A percentile compares a stretch with the other conserved stretches of the same genome.
Conservation (phyloP, 176 grass and related monocot species). For the Musa beccarii region DNA sequence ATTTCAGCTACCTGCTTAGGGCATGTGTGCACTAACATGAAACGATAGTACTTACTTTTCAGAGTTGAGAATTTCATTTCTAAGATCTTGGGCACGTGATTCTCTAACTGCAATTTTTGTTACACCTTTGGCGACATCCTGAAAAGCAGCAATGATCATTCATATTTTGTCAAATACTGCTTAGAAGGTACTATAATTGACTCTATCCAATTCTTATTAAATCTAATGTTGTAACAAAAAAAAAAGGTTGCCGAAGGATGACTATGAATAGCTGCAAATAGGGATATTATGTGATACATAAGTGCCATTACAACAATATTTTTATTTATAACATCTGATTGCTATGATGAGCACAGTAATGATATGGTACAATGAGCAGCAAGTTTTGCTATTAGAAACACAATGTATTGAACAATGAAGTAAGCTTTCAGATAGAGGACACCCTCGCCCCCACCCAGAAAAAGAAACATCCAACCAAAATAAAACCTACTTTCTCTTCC, state of each 20-base stretch:
- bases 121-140: conserved; percentile 93
- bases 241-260: too few species aligned
- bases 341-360: background rate
- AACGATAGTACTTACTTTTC: conserved; percentile 43
- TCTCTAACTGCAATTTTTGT: conserved; percentile 82
- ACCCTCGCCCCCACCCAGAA: background rate
- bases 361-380: background rate
- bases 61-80: conserved; percentile 97
- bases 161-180: background rate
- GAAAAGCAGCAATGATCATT: conserved; percentile 17
- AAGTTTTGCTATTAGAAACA: background rate
- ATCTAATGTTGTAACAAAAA: background rate
- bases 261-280: too few species aligned
- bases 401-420: background rate
- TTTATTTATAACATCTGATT: background rate
- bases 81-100: conserved; percentile 80
- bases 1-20: background rate
- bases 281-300: too few species aligned
- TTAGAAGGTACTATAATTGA: background rate
- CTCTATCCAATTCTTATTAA: background rate
- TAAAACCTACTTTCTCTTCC: too few species aligned
- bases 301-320: too few species aligned
- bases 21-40: background rate
- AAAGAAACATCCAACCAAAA: too few species aligned
- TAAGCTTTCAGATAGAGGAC: background rate